A percentile compares a stretch with the other conserved stretches of the same genome.
Evolutionary conservation across 257 asterid genomes (phyloP).

Genomic region (Jacaranda copaia): DNA sequence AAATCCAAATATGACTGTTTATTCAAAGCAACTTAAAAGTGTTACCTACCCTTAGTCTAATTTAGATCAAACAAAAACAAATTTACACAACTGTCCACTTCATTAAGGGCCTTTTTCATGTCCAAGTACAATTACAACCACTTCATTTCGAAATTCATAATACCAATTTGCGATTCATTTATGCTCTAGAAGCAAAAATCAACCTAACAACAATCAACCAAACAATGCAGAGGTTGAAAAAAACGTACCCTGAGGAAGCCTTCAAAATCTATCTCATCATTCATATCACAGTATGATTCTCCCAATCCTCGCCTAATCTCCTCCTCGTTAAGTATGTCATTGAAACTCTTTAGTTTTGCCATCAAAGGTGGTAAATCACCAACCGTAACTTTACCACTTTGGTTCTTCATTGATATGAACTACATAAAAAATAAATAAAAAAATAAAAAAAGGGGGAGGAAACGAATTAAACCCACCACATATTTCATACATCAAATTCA

Average conservation of each 20-base stretch:
- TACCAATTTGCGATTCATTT: slow-evolving; percentile 18
- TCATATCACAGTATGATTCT: slow-evolving; percentile 60
- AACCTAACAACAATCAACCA: not conserved
- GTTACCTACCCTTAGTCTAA: slow-evolving; percentile 36
- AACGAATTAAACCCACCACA: slow-evolving; percentile 24
- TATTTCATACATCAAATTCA: slow-evolving; percentile 30
- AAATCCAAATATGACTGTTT: slow-evolving; percentile 77
- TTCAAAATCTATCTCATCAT: slow-evolving; percentile 83
- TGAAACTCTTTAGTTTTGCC: slow-evolving; percentile 72
- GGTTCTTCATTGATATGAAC: slow-evolving; percentile 73
- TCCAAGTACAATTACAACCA: slow-evolving; percentile 18
- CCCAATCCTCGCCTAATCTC: slow-evolving; percentile 63
- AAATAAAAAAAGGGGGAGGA: too few relatives aligned
- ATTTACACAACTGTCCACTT: not conserved
- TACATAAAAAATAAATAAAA: slow-evolving; percentile 36
- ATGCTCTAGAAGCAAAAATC: slow-evolving; percentile 6
- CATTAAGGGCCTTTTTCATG: slow-evolving; percentile 9
- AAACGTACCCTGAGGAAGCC: slow-evolving; percentile 85
- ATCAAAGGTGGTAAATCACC: slow-evolving; percentile 80
- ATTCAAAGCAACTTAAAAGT: slow-evolving; percentile 38
- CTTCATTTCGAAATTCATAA: slow-evolving; percentile 1
- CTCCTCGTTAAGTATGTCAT: slow-evolving; percentile 64
- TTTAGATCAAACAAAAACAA: slow-evolving; percentile 19
- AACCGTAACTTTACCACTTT: slow-evolving; percentile 72
- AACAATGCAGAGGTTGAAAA: slow-evolving; percentile 7